Conservation (phyloP, 108 stramenopile genomes). For the Cyclotella atomus region DNA sequence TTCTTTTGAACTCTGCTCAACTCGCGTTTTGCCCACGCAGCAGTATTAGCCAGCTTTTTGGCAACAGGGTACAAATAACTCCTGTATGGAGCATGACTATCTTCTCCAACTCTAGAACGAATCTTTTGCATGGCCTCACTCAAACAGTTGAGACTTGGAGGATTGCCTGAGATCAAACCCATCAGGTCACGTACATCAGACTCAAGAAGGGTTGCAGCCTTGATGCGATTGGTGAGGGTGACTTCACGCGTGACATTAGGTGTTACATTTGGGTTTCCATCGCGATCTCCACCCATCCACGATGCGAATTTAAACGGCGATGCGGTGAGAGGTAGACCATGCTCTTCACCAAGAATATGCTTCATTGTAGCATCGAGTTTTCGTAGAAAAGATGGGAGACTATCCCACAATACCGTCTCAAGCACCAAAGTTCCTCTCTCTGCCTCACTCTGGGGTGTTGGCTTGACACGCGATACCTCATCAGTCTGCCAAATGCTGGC, state of each 20-base stretch:
- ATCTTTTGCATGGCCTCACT: conserved; percentile 44
- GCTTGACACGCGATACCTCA: conserved; percentile 90
- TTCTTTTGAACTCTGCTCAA: conserved; percentile 41
- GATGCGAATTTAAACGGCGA: conserved; percentile 89
- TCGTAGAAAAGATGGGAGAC: conserved; percentile 86
- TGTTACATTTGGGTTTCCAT: conserved; percentile 98
- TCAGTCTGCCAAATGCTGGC: conserved; percentile 87
- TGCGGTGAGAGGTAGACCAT: conserved; percentile 79
- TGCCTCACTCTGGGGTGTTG: conserved; percentile 93
- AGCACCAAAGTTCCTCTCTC: conserved; percentile 91
- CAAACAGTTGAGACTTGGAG: conserved; percentile 22
- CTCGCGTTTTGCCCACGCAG: conserved; percentile 69
- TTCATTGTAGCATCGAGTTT: conserved; percentile 87
- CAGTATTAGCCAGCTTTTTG: conserved; percentile 57
- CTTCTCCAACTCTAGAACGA: conserved; percentile 59
- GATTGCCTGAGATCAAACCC: conserved; percentile 60
- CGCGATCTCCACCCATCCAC: conserved; percentile 99
- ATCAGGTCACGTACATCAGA: conserved; percentile 71
- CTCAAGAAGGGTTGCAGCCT: conserved; percentile 81
- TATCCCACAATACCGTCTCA: conserved; percentile 96
- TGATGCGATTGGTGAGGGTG: conserved; percentile 76
- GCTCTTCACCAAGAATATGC: conserved; percentile 56
- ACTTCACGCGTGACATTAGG: conserved; percentile 91
- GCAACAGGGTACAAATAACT: conserved; percentile 68
- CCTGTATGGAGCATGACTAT: conserved; percentile 74